Evolutionary conservation across 805 yeast genomes (phyloP).

Genomic region (Zygotorulaspora sp.): DNA sequence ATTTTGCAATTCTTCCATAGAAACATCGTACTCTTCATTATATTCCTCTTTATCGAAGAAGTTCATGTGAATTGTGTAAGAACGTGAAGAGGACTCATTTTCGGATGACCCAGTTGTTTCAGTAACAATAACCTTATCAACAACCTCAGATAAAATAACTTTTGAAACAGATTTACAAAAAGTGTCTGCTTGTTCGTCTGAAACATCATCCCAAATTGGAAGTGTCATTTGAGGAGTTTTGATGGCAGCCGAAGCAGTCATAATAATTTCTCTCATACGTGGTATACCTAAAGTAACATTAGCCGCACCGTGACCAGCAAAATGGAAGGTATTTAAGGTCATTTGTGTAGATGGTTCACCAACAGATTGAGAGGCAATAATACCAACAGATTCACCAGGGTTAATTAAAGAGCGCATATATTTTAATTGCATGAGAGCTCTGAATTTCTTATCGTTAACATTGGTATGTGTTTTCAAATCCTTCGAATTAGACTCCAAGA

Average conservation of each 20-base stretch:
- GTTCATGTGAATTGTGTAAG: slow-evolving; percentile 68
- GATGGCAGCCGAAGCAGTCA: slow-evolving; percentile 95
- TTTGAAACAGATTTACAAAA: slow-evolving; percentile 88
- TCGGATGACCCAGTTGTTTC: slow-evolving; percentile 74
- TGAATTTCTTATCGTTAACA: slow-evolving; percentile 72
- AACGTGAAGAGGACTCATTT: slow-evolving; percentile 48
- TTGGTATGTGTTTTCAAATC: slow-evolving; percentile 49
- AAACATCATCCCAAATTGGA: slow-evolving; percentile 75
- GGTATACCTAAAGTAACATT: slow-evolving; percentile 99
- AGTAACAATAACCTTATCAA: slow-evolving; percentile 77
- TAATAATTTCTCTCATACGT: slow-evolving; percentile 98
- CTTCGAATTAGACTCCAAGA: slow-evolving; percentile 51
- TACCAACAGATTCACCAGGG: slow-evolving; percentile 98
- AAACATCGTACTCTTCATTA: slow-evolving; percentile 81
- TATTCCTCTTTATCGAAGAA: slow-evolving; percentile 78
- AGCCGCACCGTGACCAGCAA: slow-evolving; percentile 99
- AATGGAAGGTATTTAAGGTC: slow-evolving; percentile 96
- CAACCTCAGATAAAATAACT: slow-evolving; percentile 81
- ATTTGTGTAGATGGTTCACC: slow-evolving; percentile 99
- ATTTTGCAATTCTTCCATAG: slow-evolving; percentile 69
- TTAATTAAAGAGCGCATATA: slow-evolving; percentile 92
- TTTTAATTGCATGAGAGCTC: slow-evolving; percentile 95
- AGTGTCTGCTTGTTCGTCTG: slow-evolving; percentile 82
- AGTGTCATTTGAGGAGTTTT: slow-evolving; percentile 99
- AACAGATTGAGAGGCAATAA: slow-evolving; percentile 94